These are phyloP conservation scores for Aspergillus coremiiformis DNA, from an alignment of 495 filamentous ascomycete species.

Conservation along the genomic window DNA sequence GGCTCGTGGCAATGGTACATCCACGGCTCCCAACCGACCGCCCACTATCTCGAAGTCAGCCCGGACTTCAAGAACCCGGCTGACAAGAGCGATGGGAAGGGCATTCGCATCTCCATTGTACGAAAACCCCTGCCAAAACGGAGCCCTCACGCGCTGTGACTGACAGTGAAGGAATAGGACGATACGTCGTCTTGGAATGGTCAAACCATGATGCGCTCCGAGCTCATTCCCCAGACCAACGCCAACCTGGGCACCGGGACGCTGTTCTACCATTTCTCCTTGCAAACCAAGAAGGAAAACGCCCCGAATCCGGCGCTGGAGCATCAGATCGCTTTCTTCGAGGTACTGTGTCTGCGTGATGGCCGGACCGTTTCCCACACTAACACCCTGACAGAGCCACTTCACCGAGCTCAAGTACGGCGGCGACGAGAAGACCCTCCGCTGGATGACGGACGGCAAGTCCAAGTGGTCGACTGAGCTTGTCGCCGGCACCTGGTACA, in stretches of 20 bases:
- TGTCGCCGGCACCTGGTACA: constrained; percentile 59
- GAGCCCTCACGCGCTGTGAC: not conserved
- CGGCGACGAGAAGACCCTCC: constrained; percentile 45
- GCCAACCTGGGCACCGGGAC: constrained; percentile 54
- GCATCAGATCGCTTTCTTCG: constrained; percentile 70
- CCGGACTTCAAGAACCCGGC: constrained; percentile 59
- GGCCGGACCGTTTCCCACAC: no score
- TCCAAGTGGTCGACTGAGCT: constrained; percentile 47
- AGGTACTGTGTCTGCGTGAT: constrained; percentile 10
- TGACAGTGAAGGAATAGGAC: constrained; percentile 26
- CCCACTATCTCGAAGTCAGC: constrained; percentile 51
- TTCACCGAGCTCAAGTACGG: constrained; percentile 73
- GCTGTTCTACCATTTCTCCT: constrained; percentile 64
- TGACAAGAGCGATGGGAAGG: constrained; percentile 52
- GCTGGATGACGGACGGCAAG: constrained; percentile 47
- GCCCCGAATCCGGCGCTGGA: constrained; percentile 53
- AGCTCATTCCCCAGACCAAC: constrained; percentile 63
- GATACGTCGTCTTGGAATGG: constrained; percentile 56
- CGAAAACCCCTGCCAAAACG: not conserved
- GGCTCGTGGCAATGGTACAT: constrained; percentile 71
- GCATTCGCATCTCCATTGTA: constrained; percentile 63
- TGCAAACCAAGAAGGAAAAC: constrained; percentile 52
- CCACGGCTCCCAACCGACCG: constrained; percentile 48
- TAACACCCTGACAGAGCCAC: no score
- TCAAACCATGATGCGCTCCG: constrained; percentile 51